These are phyloP conservation scores for Volvox africanus DNA, from an alignment of 139 green algal species.

Conservation along the genomic window DNA sequence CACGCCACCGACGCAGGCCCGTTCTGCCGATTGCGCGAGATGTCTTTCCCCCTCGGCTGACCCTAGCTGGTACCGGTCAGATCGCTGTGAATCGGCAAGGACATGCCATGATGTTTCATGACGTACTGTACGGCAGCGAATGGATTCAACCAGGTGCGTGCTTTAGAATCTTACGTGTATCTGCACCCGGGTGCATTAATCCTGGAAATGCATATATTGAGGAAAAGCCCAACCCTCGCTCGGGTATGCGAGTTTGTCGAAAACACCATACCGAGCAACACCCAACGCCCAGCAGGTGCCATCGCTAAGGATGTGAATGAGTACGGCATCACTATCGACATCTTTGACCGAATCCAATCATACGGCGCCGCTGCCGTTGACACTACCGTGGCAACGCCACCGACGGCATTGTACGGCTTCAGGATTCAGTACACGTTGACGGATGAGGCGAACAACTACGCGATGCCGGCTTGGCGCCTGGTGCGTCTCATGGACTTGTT, in stretches of 20 bases:
- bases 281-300: neutral
- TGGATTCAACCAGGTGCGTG: conserved; percentile 47
- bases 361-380: conserved; percentile 37
- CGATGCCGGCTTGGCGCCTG: conserved; percentile 35
- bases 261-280: neutral
- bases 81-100: conserved; percentile 34
- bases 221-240: too few species aligned
- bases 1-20: neutral
- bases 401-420: conserved; percentile 36
- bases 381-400: conserved; percentile 44
- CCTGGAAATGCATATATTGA: too few species aligned
- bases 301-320: conserved; percentile 7
- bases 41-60: conserved; percentile 29
- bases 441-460: conserved; percentile 49
- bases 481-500: neutral
- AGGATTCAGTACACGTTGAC: conserved; percentile 49
- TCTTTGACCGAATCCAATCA: neutral
- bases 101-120: conserved; percentile 50
- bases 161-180: neutral
- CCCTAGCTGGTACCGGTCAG: conserved; percentile 35
- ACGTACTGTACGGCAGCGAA: conserved; percentile 30
- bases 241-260: too few species aligned
- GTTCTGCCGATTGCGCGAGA: neutral
- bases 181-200: too few species aligned
- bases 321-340: neutral